These are phyloP conservation scores for Penicillium cosmopolitanum DNA, from an alignment of 495 filamentous ascomycete species.

Conservation along the genomic window DNA sequence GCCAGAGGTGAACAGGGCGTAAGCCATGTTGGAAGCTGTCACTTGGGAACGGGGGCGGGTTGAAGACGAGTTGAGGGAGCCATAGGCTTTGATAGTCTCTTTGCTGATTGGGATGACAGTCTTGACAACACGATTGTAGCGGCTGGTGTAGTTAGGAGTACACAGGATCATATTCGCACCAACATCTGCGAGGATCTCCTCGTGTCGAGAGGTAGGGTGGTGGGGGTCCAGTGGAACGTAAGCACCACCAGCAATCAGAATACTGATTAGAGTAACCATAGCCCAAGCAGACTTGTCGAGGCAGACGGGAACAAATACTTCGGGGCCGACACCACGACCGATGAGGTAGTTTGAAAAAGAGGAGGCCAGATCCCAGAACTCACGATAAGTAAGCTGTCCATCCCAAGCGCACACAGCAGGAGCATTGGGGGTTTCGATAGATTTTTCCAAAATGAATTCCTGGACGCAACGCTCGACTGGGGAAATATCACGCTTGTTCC, in stretches of 20 bases:
- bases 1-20: conserved; percentile 55
- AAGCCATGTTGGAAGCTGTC: conserved; percentile 40
- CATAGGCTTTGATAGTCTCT: conserved; percentile 39
- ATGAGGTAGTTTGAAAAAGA: conserved; percentile 42
- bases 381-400: conserved; percentile 44
- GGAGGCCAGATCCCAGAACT: conserved; percentile 41
- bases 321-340: conserved; percentile 51
- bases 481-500: conserved; percentile 34
- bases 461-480: conserved; percentile 52
- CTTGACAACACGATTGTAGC: conserved; percentile 35
- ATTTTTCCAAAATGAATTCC: conserved; percentile 39
- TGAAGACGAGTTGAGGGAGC: conserved; percentile 19
- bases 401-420: conserved; percentile 49
- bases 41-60: conserved; percentile 6
- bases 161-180: conserved; percentile 45
- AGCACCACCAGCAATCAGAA: conserved; percentile 60
- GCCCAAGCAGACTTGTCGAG: conserved; percentile 61
- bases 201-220: conserved; percentile 52
- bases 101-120: conserved; percentile 43
- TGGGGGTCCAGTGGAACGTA: conserved; percentile 63
- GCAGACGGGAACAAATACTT: conserved; percentile 57
- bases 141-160: conserved; percentile 35
- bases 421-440: conserved; percentile 33
- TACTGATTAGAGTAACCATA: conserved; percentile 53
- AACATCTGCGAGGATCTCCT: conserved; percentile 46